Percentiles rank a stretch among this genome's conserved stretches.
phyloP scores from a whole-genome alignment of 2,329 filamentous ascomycete genomes.

The Alternaria novae-zelandiae region DNA sequence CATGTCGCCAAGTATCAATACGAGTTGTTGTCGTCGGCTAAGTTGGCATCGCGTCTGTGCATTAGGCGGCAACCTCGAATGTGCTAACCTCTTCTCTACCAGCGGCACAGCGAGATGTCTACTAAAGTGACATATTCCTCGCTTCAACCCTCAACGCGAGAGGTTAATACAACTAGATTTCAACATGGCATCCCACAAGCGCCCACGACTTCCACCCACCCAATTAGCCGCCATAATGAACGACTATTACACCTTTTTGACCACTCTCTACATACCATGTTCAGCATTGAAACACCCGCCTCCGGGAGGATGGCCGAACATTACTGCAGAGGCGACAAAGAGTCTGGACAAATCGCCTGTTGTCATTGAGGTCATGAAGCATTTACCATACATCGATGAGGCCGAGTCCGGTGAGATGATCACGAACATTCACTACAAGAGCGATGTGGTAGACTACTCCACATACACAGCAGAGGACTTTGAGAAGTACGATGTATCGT shows the following conservation, averaged over 20 bases:
- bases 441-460: constrained; percentile 8
- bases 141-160: not conserved
- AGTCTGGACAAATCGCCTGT: not conserved
- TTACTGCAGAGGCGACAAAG: constrained; percentile 4
- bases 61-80: not conserved
- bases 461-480: not conserved
- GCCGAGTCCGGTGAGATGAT: not conserved
- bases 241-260: constrained; percentile 17
- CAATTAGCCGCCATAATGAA: constrained; percentile 8
- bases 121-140: not conserved
- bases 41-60: not conserved
- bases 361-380: constrained; percentile 16
- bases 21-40: not conserved
- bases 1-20: not conserved
- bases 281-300: constrained; percentile 9
- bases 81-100: not conserved
- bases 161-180: not conserved
- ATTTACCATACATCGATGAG: constrained; percentile 14
- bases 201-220: not conserved
- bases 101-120: not conserved
- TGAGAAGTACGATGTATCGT: not conserved
- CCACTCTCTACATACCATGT: constrained; percentile 9
- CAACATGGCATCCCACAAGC: not conserved
- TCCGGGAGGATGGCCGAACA: constrained; percentile 13
- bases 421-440: constrained; percentile 11